Base-by-base conservation (phyloP, 345 rosid species). In the Rhizophora mangle region DNA sequence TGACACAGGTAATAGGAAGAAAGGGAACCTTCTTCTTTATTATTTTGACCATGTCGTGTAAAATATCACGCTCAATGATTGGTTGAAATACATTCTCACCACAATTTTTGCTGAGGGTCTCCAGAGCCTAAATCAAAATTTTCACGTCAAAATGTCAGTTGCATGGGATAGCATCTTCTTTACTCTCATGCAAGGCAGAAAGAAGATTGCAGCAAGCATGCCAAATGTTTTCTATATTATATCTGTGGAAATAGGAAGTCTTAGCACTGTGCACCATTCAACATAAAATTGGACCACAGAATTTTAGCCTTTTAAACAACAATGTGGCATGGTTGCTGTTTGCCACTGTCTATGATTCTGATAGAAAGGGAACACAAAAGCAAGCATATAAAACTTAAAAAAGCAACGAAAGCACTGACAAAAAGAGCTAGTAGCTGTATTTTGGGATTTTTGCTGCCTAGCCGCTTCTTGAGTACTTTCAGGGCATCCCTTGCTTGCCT, bases 401-500 rank as follows among this genome's bases (percentile, higher is more conserved):
- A 46, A 49, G 16, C 43, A 30, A 49, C 69, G 26, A 22, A 30
- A 19, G 54, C 69, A 87, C 99, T 86, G 53, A 95, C 99, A 76
- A 87, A 82, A 70, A 95, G 91, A 29, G 96, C 86, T 51, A 95
- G 85, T 61, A 95, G 84, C 78, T 92, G 99, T 56, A 87, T 86
- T 85, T 92, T 89, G 19, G 93, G 88, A 73, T 79, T 88, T 84
- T 88, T 95, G 87, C 78, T 87, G 74, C 90, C 93, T 24, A 95
- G 81, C 7, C 93, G 93, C 83, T 87, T 95, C 91, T 95, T 95
- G 64, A 95, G 85, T 61, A 88, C 84, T 80, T 89, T 92, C 81
- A 95, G 68, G n/a, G 92, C 97, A 73, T 90, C 99, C 84, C 87
- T 90, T 63, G 96, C 77, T 78, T 90, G 96, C 85, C 97, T 95